Evolutionary conservation across 495 filamentous ascomycete genomes (phyloP).

Genomic region (Aspergillus steynii): DNA sequence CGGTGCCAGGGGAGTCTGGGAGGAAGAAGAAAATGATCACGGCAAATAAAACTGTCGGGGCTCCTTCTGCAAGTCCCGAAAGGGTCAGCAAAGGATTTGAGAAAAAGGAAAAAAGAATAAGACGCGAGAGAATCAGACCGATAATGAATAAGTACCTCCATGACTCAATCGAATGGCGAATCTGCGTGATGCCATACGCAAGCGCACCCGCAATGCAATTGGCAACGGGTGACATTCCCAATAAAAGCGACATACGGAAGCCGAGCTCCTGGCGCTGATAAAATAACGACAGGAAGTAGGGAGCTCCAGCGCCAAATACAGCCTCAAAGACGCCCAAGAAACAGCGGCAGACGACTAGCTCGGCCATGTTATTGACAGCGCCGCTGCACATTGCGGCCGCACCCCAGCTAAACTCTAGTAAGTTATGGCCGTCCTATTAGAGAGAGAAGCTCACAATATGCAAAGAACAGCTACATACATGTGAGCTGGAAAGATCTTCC

Average conservation of each 20-base stretch:
- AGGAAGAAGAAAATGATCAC: constrained; percentile 61
- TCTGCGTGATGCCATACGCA: constrained; percentile 69
- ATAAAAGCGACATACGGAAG: constrained; percentile 64
- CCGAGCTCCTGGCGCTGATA: constrained; percentile 72
- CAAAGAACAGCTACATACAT: constrained; percentile 34
- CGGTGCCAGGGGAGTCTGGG: constrained; percentile 65
- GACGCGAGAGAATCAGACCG: constrained; percentile 10
- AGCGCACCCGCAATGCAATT: constrained; percentile 74
- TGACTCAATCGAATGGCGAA: constrained; percentile 22
- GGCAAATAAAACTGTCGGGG: constrained; percentile 64
- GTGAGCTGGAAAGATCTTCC: constrained; percentile 59
- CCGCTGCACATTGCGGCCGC: constrained; percentile 54
- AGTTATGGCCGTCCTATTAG: neutral
- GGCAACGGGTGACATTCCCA: constrained; percentile 71
- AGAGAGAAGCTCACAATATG: constrained; percentile 29
- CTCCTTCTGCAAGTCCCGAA: constrained; percentile 55
- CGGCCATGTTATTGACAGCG: constrained; percentile 51
- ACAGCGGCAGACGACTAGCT: constrained; percentile 58
- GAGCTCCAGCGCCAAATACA: constrained; percentile 60
- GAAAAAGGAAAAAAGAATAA: too few species aligned
- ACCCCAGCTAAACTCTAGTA: constrained; percentile 33
- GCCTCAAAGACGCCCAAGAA: constrained; percentile 61
- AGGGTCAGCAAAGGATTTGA: too few species aligned
- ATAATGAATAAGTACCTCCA: constrained; percentile 35
- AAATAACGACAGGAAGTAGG: constrained; percentile 72